phyloP scores from a whole-genome alignment of 257 asterid genomes.

The Oldenlandia corymbosa region DNA sequence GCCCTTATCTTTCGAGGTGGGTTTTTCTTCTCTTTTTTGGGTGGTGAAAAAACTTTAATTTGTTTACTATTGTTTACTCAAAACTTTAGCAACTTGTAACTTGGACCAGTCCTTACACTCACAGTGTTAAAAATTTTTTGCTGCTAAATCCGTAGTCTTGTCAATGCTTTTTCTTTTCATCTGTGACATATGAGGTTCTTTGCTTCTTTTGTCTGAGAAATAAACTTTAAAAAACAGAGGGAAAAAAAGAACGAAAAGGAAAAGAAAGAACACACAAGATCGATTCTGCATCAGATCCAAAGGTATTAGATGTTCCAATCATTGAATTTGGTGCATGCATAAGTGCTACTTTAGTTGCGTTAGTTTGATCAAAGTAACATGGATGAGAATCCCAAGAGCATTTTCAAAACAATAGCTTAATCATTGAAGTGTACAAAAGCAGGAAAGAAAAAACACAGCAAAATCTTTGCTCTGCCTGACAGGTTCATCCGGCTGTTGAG shows the following conservation, averaged over 20 bases:
- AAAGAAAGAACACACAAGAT: constrained; percentile 13
- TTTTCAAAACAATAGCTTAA: constrained; percentile 20
- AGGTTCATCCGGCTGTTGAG: not conserved
- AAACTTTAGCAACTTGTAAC: constrained; percentile 1
- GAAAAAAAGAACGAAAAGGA: no score
- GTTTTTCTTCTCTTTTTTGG: not conserved
- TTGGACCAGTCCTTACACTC: constrained; percentile 9
- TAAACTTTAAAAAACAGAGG: constrained; percentile 4
- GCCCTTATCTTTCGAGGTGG: not conserved
- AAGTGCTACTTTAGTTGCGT: no score
- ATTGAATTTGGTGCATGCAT: constrained; percentile 27
- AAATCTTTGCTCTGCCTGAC: constrained; percentile 10
- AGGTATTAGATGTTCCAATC: constrained; percentile 32
- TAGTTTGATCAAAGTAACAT: constrained; percentile 30
- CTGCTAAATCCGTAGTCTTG: no score
- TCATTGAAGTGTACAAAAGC: constrained; percentile 34
- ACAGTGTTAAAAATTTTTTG: constrained; percentile 1
- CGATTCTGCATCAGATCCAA: constrained; percentile 30
- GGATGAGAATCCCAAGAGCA: constrained; percentile 36
- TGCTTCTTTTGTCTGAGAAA: constrained; percentile 15
- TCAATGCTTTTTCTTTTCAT: constrained; percentile 12
- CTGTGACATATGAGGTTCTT: constrained; percentile 1
- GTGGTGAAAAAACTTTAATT: not conserved
- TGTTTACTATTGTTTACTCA: not conserved
- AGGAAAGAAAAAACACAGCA: constrained; percentile 18